Conservation (phyloP, 768 basidiomycete species). For the Epithele typhae region DNA sequence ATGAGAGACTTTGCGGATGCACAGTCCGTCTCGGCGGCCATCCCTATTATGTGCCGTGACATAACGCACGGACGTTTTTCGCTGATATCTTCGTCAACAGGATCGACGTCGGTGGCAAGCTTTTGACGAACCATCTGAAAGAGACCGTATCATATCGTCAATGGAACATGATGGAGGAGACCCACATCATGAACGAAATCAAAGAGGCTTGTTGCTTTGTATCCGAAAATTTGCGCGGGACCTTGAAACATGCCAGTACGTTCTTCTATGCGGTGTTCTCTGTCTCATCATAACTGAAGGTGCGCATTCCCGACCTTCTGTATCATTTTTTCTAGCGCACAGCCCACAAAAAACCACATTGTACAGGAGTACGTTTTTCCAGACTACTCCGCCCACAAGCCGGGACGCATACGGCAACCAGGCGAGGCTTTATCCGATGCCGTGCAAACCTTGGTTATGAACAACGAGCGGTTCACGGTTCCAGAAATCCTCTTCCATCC, state of each 20-base stretch:
- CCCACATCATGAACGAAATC: slow-evolving; percentile 87
- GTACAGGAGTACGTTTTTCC: slow-evolving; percentile 90
- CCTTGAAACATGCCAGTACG: slow-evolving; percentile 76
- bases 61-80: too few species aligned
- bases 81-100: too few species aligned
- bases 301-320: slow-evolving; percentile 3
- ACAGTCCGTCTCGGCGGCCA: too few species aligned
- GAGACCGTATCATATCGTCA: slow-evolving; percentile 92
- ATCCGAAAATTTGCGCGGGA: slow-evolving; percentile 67
- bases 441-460: slow-evolving; percentile 77
- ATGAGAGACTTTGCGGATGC: too few species aligned
- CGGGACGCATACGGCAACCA: slow-evolving; percentile 49
- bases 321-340: slow-evolving; percentile 40
- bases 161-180: slow-evolving; percentile 99
- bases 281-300: too few species aligned
- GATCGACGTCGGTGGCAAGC: slow-evolving; percentile 92
- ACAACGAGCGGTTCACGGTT: slow-evolving; percentile 86
- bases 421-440: slow-evolving; percentile 50
- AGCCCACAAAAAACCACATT: slow-evolving; percentile 59
- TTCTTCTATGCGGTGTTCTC: slow-evolving; percentile 6
- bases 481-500: slow-evolving; percentile 93
- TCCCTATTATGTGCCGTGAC: too few species aligned
- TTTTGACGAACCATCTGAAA: slow-evolving; percentile 93
- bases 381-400: slow-evolving; percentile 69
- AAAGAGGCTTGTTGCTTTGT: slow-evolving; percentile 92